Base-by-base conservation (phyloP, 2,329 filamentous ascomycete species). In the Penicillium glabrum region DNA sequence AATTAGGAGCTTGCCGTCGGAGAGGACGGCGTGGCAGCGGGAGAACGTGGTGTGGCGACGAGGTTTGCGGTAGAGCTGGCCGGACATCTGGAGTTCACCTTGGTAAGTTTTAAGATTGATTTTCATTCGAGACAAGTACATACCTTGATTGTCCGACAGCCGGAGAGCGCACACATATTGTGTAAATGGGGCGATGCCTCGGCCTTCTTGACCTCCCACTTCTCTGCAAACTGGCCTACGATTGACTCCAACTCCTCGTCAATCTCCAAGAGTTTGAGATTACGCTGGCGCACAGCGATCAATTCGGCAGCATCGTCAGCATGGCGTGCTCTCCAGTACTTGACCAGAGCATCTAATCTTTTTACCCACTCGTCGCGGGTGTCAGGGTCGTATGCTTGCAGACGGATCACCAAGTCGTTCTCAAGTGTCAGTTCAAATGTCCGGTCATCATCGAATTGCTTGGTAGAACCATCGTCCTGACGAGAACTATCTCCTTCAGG, bases 201-300 rank as follows among this genome's bases (percentile, higher is more conserved):
- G 1, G 85, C 83, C 60, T 86, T 81, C 16, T 79, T 83, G 23
- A 89, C 85, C 68, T 89, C 86, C 86, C 86, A 89, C 65, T 89
- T 88, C 61, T 80, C 77, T 0, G 85, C 85, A 65, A 85, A 88
- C 65, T 88, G 85, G 10, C 86, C 86, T n/a, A 89, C 72, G 44
- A 82, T 73, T 0, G 86, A 85, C 70, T 89, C 86, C 62, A 82
- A 79, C 61, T 86, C 83, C 67, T 89, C 86, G 66, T 89, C 86
- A 55, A 89, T 86, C 49, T 83, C 81, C 50, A 89, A 77, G 6
- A 79, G 74, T 43, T 81, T 76, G 31, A 89, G 77, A 61, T 89
- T 89, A 51, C 79, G 78, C 51, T 78, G 75, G 21, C 86, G 80
- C 5, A 85, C 80, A 1, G 75, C 72, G 61, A 86, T 86, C 65